Evolutionary conservation across 2,329 filamentous ascomycete genomes (phyloP).

Genomic region (Epichloe elymi): DNA sequence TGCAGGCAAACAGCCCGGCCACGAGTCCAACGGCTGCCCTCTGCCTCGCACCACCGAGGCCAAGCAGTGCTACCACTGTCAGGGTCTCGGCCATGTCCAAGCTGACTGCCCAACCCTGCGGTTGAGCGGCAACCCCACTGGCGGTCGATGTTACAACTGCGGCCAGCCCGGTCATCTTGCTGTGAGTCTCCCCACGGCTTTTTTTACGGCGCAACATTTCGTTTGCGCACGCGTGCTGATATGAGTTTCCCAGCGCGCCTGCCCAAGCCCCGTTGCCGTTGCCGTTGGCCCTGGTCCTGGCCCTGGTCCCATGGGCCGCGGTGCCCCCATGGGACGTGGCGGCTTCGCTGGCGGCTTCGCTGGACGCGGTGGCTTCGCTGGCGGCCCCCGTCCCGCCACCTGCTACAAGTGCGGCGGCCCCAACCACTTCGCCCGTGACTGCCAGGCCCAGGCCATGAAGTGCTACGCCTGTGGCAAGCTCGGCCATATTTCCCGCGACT

Average conservation of each 20-base stretch:
- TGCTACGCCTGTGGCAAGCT: slow-evolving; percentile 96
- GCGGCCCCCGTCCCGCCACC: slow-evolving; percentile 54
- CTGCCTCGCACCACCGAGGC: slow-evolving; percentile 93
- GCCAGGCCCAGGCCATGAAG: slow-evolving; percentile 97
- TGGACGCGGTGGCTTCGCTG: slow-evolving; percentile 63
- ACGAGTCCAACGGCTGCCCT: slow-evolving; percentile 96
- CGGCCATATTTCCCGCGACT: slow-evolving; percentile 85
- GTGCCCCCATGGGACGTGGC: slow-evolving; percentile 52
- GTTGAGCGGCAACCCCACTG: slow-evolving; percentile 67
- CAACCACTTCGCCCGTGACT: slow-evolving; percentile 97
- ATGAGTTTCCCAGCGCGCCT: slow-evolving; percentile 49
- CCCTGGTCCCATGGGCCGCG: slow-evolving; percentile 46
- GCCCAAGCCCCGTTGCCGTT: slow-evolving; percentile 53
- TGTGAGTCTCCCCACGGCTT: slow-evolving; percentile 32
- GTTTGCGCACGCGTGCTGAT: slow-evolving; percentile 7
- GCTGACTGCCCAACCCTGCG: slow-evolving; percentile 96
- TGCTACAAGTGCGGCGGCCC: slow-evolving; percentile 72
- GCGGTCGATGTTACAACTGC: slow-evolving; percentile 93
- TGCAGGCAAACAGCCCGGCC: slow-evolving; percentile 72
- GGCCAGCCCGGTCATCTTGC: slow-evolving; percentile 87
- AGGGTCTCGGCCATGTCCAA: slow-evolving; percentile 95
- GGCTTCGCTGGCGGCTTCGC: slow-evolving; percentile 31
- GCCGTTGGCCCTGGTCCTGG: slow-evolving; percentile 23
- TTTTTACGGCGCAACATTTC: no score
- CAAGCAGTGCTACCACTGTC: slow-evolving; percentile 99